Evolutionary conservation across 2,329 filamentous ascomycete species (phyloP).

Genomic region (Tympanopsis confertula): DNA sequence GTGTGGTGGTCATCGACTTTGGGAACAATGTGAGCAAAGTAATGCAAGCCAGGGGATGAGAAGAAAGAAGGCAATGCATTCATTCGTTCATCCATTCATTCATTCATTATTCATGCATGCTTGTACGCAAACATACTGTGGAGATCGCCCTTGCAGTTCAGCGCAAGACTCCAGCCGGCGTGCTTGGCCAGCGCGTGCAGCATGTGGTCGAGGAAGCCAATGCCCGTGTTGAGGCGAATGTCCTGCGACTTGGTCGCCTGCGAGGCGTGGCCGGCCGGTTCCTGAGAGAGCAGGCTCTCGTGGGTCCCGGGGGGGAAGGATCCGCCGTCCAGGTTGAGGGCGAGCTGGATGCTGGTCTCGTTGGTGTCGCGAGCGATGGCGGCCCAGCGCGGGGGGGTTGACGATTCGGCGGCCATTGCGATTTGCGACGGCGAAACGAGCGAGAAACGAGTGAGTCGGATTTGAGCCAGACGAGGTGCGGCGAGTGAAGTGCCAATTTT

Average conservation of each 20-base stretch:
- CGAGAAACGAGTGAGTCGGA: too few species aligned
- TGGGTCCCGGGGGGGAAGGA: conserved; percentile 56
- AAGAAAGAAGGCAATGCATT: not conserved
- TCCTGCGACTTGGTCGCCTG: conserved; percentile 76
- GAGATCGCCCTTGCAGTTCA: conserved; percentile 77
- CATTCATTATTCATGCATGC: not conserved
- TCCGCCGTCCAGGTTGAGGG: conserved; percentile 87
- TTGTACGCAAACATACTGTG: conserved; percentile 52
- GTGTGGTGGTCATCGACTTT: conserved; percentile 97
- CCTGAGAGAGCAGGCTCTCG: conserved; percentile 35
- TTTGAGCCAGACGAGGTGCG: too few species aligned
- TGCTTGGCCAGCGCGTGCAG: conserved; percentile 93
- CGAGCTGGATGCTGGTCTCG: conserved; percentile 92
- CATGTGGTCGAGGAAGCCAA: conserved; percentile 98
- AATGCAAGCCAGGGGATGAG: not conserved
- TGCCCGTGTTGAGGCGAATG: conserved; percentile 82
- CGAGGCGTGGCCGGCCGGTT: conserved; percentile 59
- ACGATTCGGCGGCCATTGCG: too few species aligned
- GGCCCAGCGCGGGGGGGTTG: conserved; percentile 53
- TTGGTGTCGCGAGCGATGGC: conserved; percentile 83
- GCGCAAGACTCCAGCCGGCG: conserved; percentile 78
- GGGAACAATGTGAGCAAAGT: not conserved
- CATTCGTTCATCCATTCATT: not conserved
- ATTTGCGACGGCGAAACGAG: too few species aligned
- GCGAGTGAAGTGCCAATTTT: too few species aligned